Base-by-base conservation (phyloP, 805 yeast genomes). In the Soucietia sequanensis region DNA sequence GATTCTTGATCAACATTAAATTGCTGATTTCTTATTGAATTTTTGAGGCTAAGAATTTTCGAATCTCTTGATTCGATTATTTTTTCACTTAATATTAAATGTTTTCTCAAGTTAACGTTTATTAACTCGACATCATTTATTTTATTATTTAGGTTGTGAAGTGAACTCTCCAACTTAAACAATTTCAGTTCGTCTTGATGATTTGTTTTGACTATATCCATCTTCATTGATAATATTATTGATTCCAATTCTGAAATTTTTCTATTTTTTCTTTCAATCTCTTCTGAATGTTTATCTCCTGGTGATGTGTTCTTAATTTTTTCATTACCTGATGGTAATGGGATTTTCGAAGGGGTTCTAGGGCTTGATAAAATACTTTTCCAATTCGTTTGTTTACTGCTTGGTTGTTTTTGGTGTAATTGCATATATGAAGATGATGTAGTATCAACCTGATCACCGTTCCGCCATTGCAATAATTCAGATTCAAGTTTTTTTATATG, bases 61-160 rank as follows among this genome's bases (percentile, higher is more conserved):
- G 67, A 68, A 39, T 75, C 76, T 35, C 87, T 70, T 12, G 76
- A 60, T 13, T 75, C 80, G 20, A 81, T 71, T 39, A 82, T 69
- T 42, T 75, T 70, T 38, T 76, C 76, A 25, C 78, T 65, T 4
- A 78, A 63, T 18, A 65, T 64, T 13, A 81, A 61, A 44, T 82
- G 87, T 44, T 70, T 76, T 33, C 75, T 66, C 22, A 84, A 58
- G 32, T 72, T 64, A 20, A 68, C 58, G 50, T 84, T 84, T 50
- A 80, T 81, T n/a, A 66, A 56, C 41, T 80, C 82, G 21, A 81
- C 71, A 40, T 82, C 84, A 33, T 69, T 69, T 35, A 83, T 68
- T 37, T 80, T 80, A n/a, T 62, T 65, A 13, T 75, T 68, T 41
- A 84, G 68, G 41, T 72, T 80, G 28, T 72, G 73, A 13, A 84